These are phyloP conservation scores for Sporopachydermia quercuum DNA, from an alignment of 805 yeast genomes.

Conservation along the genomic window DNA sequence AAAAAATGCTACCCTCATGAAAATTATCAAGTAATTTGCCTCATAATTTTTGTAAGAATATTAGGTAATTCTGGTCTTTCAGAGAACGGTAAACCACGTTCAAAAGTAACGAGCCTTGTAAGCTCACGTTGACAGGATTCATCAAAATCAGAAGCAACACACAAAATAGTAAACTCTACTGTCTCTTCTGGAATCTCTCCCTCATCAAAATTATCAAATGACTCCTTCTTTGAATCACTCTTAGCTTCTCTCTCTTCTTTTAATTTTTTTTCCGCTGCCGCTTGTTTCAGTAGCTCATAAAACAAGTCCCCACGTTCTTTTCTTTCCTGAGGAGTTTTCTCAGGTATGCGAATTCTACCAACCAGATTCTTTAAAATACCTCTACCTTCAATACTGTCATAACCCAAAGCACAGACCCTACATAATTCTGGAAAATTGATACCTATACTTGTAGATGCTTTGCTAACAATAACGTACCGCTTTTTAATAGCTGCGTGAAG, in stretches of 20 bases:
- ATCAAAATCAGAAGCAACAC: neutral
- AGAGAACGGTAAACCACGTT: neutral
- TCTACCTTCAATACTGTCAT: neutral
- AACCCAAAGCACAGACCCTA: neutral
- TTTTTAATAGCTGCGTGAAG: neutral
- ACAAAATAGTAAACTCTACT: neutral
- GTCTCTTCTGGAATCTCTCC: neutral
- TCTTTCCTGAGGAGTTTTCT: neutral
- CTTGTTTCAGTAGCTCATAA: neutral
- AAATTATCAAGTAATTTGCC: no score
- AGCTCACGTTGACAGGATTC: neutral
- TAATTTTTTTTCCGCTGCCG: no score
- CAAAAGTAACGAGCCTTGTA: neutral
- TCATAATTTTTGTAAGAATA: no score
- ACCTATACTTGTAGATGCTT: neutral
- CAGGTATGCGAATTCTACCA: neutral
- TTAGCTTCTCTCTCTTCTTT: no score
- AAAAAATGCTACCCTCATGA: no score
- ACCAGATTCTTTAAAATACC: neutral
- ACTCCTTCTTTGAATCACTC: no score
- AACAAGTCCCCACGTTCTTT: neutral
- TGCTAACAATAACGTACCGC: slow-evolving; percentile 1
- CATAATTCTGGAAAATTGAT: neutral
- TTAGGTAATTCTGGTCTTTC: no score
- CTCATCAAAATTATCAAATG: no score